Evolutionary conservation across 2,329 filamentous ascomycete species (phyloP).

Genomic region (Alternaria ethzedia): DNA sequence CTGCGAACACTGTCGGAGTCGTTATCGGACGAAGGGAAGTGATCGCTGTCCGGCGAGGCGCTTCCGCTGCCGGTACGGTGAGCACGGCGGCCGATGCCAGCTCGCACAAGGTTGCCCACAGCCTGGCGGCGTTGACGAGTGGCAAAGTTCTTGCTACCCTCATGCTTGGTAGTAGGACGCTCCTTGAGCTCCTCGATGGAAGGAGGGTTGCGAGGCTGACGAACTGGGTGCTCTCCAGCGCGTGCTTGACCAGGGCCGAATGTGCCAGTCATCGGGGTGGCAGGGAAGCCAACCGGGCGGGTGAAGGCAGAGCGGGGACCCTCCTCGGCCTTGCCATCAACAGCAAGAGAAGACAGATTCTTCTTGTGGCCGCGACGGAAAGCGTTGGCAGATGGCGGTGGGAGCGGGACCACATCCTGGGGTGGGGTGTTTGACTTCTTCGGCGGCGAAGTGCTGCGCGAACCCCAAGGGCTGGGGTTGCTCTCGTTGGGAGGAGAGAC

Average conservation of each 20-base stretch:
- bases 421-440: conserved; percentile 71
- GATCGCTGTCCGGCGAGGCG: conserved; percentile 90
- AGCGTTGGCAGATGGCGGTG: conserved; percentile 86
- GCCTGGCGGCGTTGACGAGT: conserved; percentile 90
- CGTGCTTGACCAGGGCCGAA: conserved; percentile 93
- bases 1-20: conserved; percentile 50
- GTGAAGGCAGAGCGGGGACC: conserved; percentile 74
- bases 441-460: conserved; percentile 69
- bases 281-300: conserved; percentile 68
- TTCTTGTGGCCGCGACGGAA: conserved; percentile 97
- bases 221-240: conserved; percentile 90
- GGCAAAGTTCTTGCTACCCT: conserved; percentile 97
- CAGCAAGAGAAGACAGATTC: conserved; percentile 71
- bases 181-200: conserved; percentile 87
- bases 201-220: conserved; percentile 91
- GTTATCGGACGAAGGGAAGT: conserved; percentile 76
- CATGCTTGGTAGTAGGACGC: conserved; percentile 89
- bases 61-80: conserved; percentile 74
- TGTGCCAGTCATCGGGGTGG: conserved; percentile 79
- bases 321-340: conserved; percentile 63
- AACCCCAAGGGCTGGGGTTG: conserved; percentile 58
- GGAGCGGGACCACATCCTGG: conserved; percentile 74
- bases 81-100: conserved; percentile 81
- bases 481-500: conserved; percentile 76
- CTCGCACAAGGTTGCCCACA: conserved; percentile 88